Conservation (phyloP, 2,329 filamentous ascomycete species). For the Tolypocladium album region DNA sequence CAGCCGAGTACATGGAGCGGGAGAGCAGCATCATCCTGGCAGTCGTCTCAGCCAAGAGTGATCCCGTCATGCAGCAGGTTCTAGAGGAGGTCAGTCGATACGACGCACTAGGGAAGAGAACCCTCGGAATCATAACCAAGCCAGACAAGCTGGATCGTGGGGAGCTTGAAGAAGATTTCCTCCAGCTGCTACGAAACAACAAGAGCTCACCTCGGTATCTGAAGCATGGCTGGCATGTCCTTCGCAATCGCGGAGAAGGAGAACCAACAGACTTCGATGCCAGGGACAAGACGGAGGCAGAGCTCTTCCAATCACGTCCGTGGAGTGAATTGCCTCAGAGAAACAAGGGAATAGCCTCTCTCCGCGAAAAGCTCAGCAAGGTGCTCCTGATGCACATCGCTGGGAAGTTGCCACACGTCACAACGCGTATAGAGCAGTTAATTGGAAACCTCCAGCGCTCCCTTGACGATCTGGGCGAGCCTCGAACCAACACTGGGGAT, state of each 20-base stretch:
- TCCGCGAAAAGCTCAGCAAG: conserved; percentile 5
- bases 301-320: conserved; percentile 30
- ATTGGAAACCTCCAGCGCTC: neutral
- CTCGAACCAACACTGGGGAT: neutral
- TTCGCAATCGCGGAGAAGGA: conserved; percentile 29
- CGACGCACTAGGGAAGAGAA: conserved; percentile 24
- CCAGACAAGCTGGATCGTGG: conserved; percentile 26
- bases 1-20: conserved; percentile 44
- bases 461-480: neutral
- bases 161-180: conserved; percentile 25
- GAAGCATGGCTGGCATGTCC: conserved; percentile 39
- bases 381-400: conserved; percentile 3
- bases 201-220: conserved; percentile 28
- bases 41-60: conserved; percentile 42
- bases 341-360: conserved; percentile 1
- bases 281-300: conserved; percentile 23
- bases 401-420: conserved; percentile 2
- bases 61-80: conserved; percentile 48
- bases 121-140: conserved; percentile 47
- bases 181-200: conserved; percentile 31
- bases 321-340: conserved; percentile 22
- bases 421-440: conserved; percentile 3
- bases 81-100: conserved; percentile 26
- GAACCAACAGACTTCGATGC: conserved; percentile 15
- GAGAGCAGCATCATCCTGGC: conserved; percentile 48